Conservation (phyloP, 768 basidiomycete genomes). For the Ramaria sp. region DNA sequence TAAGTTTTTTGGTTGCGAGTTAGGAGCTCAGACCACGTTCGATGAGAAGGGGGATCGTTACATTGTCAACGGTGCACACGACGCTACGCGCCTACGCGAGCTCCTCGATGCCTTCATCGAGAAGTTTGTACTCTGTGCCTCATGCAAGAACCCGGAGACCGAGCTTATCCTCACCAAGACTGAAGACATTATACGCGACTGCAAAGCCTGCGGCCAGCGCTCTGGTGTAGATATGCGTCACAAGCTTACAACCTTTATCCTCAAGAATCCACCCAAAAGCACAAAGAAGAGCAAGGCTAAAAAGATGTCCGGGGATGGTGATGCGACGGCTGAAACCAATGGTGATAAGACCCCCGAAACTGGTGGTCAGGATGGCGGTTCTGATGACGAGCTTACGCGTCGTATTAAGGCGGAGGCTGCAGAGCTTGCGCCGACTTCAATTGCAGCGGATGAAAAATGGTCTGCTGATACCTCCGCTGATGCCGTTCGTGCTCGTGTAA, state of each 20-base stretch:
- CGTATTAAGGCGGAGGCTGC: conserved; percentile 89
- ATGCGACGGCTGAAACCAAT: conserved; percentile 24
- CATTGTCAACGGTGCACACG: conserved; percentile 97
- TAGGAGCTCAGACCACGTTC: conserved; percentile 93
- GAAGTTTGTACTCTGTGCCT: conserved; percentile 93
- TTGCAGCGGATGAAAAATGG: conserved; percentile 66
- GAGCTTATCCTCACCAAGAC: conserved; percentile 84
- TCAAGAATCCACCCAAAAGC: conserved; percentile 89
- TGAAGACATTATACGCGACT: conserved; percentile 89
- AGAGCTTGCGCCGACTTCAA: conserved; percentile 50
- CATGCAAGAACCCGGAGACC: conserved; percentile 99
- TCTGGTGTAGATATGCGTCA: conserved; percentile 93
- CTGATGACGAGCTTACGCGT: conserved; percentile 80
- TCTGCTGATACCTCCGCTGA: conserved; percentile 85
- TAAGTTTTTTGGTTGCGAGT: conserved; percentile 98
- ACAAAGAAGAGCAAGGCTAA: conserved; percentile 36
- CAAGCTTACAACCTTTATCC: conserved; percentile 90
- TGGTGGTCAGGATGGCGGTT: conserved; percentile 35
- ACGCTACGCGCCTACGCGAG: conserved; percentile 84
- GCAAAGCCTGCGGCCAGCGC: conserved; percentile 95
- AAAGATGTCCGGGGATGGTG: conserved; percentile 32
- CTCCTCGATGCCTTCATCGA: conserved; percentile 96
- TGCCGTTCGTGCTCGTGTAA: conserved; percentile 75
- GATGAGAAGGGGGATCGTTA: conserved; percentile 97
- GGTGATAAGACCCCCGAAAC: conserved; percentile 22